Percentiles rank a stretch among this genome's conserved stretches.
These are phyloP conservation scores for Mycena sp. DNA, from an alignment of 1,284 basidiomycete genomes.

Conservation along the genomic window DNA sequence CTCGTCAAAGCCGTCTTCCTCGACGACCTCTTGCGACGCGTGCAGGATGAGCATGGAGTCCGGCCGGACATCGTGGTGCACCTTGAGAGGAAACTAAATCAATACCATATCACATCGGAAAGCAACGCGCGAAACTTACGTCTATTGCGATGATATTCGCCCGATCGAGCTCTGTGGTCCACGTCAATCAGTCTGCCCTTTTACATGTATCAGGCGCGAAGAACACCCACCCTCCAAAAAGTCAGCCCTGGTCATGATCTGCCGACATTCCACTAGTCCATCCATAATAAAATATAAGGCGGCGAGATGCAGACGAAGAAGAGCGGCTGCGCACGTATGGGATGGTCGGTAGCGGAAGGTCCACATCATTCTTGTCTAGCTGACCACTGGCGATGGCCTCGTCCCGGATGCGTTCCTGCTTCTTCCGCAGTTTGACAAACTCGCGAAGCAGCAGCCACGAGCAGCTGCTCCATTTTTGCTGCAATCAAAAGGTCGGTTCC, in stretches of 20 bases:
- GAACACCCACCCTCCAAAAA: conserved; percentile 76
- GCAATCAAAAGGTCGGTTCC: conserved; percentile 11
- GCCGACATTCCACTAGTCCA: conserved; percentile 64
- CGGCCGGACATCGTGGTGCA: conserved; percentile 79
- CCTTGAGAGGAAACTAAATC: too few relatives aligned
- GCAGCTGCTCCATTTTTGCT: conserved; percentile 86
- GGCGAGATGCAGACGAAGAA: too few relatives aligned
- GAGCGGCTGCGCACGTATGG: conserved; percentile 73
- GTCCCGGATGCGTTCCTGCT: conserved; percentile 55
- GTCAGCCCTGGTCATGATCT: conserved; percentile 87
- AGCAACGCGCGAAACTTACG: conserved; percentile 51
- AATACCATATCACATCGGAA: background rate
- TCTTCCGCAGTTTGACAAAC: conserved; percentile 68
- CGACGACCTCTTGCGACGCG: conserved; percentile 74
- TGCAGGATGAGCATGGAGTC: conserved; percentile 81
- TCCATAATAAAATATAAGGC: conserved; percentile 19
- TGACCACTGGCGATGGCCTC: conserved; percentile 51
- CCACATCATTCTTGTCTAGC: conserved; percentile 46
- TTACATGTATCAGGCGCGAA: background rate
- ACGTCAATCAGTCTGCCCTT: background rate
- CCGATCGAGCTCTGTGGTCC: conserved; percentile 68
- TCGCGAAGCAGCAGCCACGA: conserved; percentile 79
- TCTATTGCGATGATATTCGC: conserved; percentile 82
- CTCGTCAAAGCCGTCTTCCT: conserved; percentile 78
- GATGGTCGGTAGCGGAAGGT: conserved; percentile 66